Conservation (phyloP, 1,284 basidiomycete genomes). For the Stygiomarasmius scandens region DNA sequence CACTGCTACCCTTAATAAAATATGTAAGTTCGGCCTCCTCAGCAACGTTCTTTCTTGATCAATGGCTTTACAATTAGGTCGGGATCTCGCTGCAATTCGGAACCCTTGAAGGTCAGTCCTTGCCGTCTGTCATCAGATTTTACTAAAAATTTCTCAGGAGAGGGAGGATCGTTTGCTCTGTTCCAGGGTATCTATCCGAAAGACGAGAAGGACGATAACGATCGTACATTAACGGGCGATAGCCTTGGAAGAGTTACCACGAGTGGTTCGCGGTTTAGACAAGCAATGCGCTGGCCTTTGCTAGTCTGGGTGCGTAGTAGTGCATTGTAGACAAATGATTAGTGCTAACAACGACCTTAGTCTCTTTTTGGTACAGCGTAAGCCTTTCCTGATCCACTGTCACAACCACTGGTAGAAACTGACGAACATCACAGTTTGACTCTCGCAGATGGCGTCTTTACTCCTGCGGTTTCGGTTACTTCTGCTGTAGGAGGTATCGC, state of each 20-base stretch:
- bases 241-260: conserved; percentile 25
- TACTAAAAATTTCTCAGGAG: conserved; percentile 36
- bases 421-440: conserved; percentile 42
- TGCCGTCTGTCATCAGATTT: neutral
- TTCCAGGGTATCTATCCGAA: conserved; percentile 64
- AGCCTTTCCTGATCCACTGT: too few species aligned
- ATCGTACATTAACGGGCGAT: conserved; percentile 56
- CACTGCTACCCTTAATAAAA: conserved; percentile 65
- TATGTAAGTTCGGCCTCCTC: conserved; percentile 46
- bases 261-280: conserved; percentile 28
- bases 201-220: conserved; percentile 46
- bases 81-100: conserved; percentile 61
- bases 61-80: conserved; percentile 37
- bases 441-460: conserved; percentile 64
- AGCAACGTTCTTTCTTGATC: neutral
- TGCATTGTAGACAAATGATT: neutral
- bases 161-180: conserved; percentile 68
- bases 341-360: conserved; percentile 21
- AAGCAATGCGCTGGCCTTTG: conserved; percentile 48
- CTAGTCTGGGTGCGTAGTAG: conserved; percentile 50
- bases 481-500: conserved; percentile 69
- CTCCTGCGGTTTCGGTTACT: conserved; percentile 70
- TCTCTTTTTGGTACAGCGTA: conserved; percentile 45
- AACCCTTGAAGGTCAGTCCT: conserved; percentile 51
- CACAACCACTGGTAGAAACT: too few species aligned